Percentiles rank a stretch among this genome's conserved stretches.
These are phyloP conservation scores for Neofusicoccum ribis DNA, from an alignment of 2,329 filamentous ascomycete genomes.

Conservation along the genomic window DNA sequence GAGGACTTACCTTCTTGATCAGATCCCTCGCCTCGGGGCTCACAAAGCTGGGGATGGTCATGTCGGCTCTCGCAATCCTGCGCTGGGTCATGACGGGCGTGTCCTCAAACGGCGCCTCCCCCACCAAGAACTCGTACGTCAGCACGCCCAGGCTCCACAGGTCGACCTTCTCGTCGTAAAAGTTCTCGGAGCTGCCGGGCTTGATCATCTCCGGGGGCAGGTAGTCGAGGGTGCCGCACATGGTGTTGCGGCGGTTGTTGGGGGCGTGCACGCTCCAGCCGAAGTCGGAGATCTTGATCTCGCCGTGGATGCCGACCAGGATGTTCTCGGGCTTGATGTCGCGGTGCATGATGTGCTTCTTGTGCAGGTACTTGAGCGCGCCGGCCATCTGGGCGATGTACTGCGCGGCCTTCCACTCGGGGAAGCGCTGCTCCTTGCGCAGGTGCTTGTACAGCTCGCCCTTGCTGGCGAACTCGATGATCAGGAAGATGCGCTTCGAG, in stretches of 20 bases:
- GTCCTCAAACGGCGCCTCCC: constrained; percentile 96
- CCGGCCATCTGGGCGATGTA: constrained; percentile 91
- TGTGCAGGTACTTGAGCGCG: constrained; percentile 85
- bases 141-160: constrained; percentile 93
- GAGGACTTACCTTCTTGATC: constrained; percentile 74
- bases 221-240: constrained; percentile 97
- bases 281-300: constrained; percentile 98
- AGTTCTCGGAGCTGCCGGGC: constrained; percentile 77
- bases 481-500: constrained; percentile 82
- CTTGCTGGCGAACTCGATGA: constrained; percentile 82
- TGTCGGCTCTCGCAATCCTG: constrained; percentile 84
- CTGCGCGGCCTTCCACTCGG: constrained; percentile 82
- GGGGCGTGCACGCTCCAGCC: constrained; percentile 98
- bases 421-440: constrained; percentile 74
- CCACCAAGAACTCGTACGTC: constrained; percentile 94
- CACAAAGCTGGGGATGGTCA: constrained; percentile 88
- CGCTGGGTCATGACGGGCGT: constrained; percentile 91
- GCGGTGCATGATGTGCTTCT: constrained; percentile 95
- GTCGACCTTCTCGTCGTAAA: constrained; percentile 93
- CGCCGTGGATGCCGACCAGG: constrained; percentile 89
- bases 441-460: constrained; percentile 88
- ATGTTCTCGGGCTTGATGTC: constrained; percentile 99
- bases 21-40: constrained; percentile 87
- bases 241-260: constrained; percentile 88
- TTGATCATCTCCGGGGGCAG: constrained; percentile 97